phyloP scores from a whole-genome alignment of 768 basidiomycete genomes.

The Dentipellis fragilis region DNA sequence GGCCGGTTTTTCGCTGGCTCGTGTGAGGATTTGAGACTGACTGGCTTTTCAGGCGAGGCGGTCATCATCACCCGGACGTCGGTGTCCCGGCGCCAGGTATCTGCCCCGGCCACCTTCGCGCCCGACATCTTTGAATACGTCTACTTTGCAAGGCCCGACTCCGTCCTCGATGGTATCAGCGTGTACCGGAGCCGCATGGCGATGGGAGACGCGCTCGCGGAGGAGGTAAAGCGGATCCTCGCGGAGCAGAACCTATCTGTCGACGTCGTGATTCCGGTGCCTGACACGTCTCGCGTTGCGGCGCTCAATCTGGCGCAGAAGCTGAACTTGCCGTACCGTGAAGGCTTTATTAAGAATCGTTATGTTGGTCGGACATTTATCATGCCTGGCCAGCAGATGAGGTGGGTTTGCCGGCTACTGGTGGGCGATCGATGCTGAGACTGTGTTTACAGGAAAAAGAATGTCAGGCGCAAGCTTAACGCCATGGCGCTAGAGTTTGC shows the following conservation, averaged over 20 bases:
- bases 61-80: conserved; percentile 84
- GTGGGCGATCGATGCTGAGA: neutral
- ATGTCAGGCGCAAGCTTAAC: conserved; percentile 90
- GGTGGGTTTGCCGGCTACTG: conserved; percentile 32
- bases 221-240: conserved; percentile 72
- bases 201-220: conserved; percentile 94
- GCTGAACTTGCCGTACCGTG: conserved; percentile 83
- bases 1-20: conserved; percentile 12
- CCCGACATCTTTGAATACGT: conserved; percentile 99
- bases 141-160: conserved; percentile 97
- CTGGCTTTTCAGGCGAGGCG: conserved; percentile 65
- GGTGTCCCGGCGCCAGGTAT: conserved; percentile 68
- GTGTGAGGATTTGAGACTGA: neutral
- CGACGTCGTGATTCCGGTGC: conserved; percentile 97
- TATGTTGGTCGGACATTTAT: conserved; percentile 98
- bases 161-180: conserved; percentile 92
- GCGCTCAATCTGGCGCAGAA: conserved; percentile 93
- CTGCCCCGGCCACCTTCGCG: conserved; percentile 64
- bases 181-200: conserved; percentile 98
- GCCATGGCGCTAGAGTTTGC: conserved; percentile 97
- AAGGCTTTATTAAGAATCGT: conserved; percentile 98
- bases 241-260: conserved; percentile 56
- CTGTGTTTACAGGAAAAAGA: conserved; percentile 57
- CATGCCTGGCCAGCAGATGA: conserved; percentile 97
- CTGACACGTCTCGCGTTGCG: conserved; percentile 94